Base-by-base conservation (phyloP, 192 early-diverging fungal genomes). In the Ambispora gerdemannii region DNA sequence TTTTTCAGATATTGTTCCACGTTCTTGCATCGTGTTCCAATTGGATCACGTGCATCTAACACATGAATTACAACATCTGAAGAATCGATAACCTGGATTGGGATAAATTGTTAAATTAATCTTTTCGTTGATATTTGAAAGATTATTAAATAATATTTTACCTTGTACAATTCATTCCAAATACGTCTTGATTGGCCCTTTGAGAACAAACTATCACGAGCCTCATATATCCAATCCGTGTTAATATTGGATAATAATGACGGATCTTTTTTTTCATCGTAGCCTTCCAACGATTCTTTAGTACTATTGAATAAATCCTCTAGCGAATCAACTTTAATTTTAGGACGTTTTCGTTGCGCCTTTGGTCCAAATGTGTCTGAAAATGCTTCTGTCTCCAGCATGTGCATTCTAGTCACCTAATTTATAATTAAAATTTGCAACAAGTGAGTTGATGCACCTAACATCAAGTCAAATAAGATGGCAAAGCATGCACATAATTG, bases 121-220 rank as follows among this genome's bases (percentile, higher is more conserved):
- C 27, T 4, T 56, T 24, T 56, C 20, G 53, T n/a, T 20, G 20
- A 20, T 27, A 27, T 56, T 56, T 13, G 6, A 19, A 50, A 47
- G 7, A 30, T 20, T 76, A 2, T n/a, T 36, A 52, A 72, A 43
- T 71, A 17, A 13, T 51, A 30, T 33, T 35, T 50, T 33, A 83
- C 84, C 83, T 99, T 99, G 86, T 99, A 97, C 43, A 99, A 81
- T 78, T 99, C 97, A 80, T 91, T 91, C 97, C 97, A 99, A 66
- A 99, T 99, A 75, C 97, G 90, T 77, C 92, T 94, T 1, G 93
- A 95, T 72, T 95, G 93, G 63, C 97, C 97, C 50, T 94, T 94
- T 33, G 86, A 87, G 73, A 99, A 90, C 69, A 93, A 89, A 74
- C 93, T 93, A 75, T 95, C 93, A 71, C 91, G 84, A 25, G 87